A percentile compares a stretch with the other conserved stretches of the same genome.
Evolutionary conservation across 176 grass and related monocot species (phyloP).

Genomic region (Elymus sibiricus): DNA sequence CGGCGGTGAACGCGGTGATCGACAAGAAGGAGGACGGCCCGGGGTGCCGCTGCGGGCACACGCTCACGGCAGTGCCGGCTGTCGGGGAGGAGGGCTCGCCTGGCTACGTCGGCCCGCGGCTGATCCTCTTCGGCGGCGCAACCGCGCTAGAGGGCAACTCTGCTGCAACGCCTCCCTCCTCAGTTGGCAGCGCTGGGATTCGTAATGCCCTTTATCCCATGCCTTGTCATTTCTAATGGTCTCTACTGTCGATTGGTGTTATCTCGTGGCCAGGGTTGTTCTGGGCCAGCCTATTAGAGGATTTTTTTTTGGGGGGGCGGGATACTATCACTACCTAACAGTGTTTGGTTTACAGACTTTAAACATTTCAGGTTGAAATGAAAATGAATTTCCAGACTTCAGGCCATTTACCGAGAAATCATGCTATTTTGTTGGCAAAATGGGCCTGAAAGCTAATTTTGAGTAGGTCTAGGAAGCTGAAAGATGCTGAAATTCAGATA

Average conservation of each 20-base stretch:
- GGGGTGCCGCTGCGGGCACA: slow-evolving; percentile 88
- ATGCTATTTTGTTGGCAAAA: not conserved
- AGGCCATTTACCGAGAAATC: not conserved
- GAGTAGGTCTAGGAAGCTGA: not conserved
- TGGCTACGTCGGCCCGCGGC: slow-evolving; percentile 67
- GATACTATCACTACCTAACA: too few relatives aligned
- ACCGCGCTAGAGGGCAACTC: slow-evolving; percentile 96
- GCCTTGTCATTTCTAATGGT: slow-evolving; percentile 21
- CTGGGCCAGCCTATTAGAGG: not conserved
- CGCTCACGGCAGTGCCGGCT: slow-evolving; percentile 77
- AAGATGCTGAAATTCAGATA: slow-evolving; percentile 1
- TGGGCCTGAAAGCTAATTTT: not conserved
- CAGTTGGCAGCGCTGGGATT: slow-evolving; percentile 85
- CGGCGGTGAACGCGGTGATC: slow-evolving; percentile 73
- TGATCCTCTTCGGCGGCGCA: slow-evolving; percentile 90
- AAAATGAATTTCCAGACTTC: not conserved
- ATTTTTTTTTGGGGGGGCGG: too few relatives aligned
- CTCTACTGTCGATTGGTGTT: not conserved
- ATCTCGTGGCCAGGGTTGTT: not conserved
- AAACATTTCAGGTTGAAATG: slow-evolving; percentile 8
- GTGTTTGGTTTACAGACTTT: not conserved
- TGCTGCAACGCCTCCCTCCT: slow-evolving; percentile 65
- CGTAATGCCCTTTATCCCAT: slow-evolving; percentile 60
- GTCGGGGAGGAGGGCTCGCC: slow-evolving; percentile 83
- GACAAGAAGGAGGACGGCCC: slow-evolving; percentile 95